Percentiles rank a stretch among this genome's conserved stretches.
These are phyloP conservation scores for Sutorius eximius DNA, from an alignment of 1,284 basidiomycete species.

Conservation along the genomic window DNA sequence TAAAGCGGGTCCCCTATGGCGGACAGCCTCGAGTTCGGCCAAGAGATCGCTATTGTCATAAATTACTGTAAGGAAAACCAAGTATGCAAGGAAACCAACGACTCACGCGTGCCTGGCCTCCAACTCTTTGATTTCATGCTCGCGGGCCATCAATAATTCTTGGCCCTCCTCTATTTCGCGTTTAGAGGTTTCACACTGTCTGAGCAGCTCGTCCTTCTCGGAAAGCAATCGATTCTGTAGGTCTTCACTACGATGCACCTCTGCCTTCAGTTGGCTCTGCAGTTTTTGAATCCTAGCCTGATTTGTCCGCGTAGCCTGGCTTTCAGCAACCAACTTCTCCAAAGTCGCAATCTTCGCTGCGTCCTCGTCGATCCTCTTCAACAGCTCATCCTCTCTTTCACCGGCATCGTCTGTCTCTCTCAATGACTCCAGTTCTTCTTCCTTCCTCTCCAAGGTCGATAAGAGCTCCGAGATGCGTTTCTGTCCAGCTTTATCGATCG, in stretches of 20 bases:
- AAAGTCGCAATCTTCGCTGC: conserved; percentile 57
- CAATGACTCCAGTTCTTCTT: conserved; percentile 55
- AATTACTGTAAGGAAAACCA: not conserved
- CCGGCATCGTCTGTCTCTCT: conserved; percentile 39
- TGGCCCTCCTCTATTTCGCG: conserved; percentile 15
- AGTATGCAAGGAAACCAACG: not conserved
- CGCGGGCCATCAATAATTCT: conserved; percentile 17
- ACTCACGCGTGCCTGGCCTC: conserved; percentile 26
- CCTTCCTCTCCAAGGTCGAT: conserved; percentile 49
- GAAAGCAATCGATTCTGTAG: conserved; percentile 28
- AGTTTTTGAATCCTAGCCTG: conserved; percentile 42
- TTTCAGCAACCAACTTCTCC: conserved; percentile 44
- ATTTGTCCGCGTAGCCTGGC: conserved; percentile 36
- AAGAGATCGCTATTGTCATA: conserved; percentile 21
- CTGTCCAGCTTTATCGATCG: conserved; percentile 47
- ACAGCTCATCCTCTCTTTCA: conserved; percentile 52
- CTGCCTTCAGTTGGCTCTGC: conserved; percentile 44
- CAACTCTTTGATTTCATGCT: conserved; percentile 24
- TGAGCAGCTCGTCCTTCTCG: conserved; percentile 30
- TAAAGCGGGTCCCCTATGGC: not conserved
- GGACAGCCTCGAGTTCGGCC: conserved; percentile 17
- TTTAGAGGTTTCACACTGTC: conserved; percentile 13
- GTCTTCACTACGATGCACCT: conserved; percentile 39
- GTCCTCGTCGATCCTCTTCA: conserved; percentile 65
- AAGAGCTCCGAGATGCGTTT: conserved; percentile 45